Base-by-base conservation (phyloP, 2,329 filamentous ascomycete species). In the Colletotrichum caudatum region DNA sequence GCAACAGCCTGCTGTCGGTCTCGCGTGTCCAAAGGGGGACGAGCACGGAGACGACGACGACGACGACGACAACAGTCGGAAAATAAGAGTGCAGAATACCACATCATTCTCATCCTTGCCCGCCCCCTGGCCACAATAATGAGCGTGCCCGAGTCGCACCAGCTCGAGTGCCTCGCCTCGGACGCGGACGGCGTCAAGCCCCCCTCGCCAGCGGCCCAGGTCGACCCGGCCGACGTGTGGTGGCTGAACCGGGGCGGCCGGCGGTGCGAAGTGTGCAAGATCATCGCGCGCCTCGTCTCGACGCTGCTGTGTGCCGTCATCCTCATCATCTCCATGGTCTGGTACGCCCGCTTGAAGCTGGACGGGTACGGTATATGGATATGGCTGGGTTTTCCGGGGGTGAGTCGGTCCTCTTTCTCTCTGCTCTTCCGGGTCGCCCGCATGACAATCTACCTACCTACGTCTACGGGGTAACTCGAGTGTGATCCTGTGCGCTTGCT, bases 241-340 rank as follows among this genome's bases (percentile, higher is more conserved):
- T 74, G 70, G 69, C 51, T 71, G 35, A 60, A 68, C 51, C 59
- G 68, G 39, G 60, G 67, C 54, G 69, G 58, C 35, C 69, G 62
- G 56, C 39, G 60, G 14, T 78, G 77, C 76, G 72, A 77, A 50
- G 62, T 75, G 53, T 62, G 72, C 65, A 77, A 76, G 67, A 65
- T 78, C 29, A 53, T 77, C 33, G 35, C 76, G 11, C 76, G 77
- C 53, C 37, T 69, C 29, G 12, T 76, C 29, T 64, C 68, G 50
- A 59, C 75, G 37, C 26, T 64, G 7, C 18, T 76, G 11, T 63
- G 73, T 60, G 44, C 74, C 37, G 56, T 64, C 41, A 62, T 75
- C 23, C 35, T 75, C 51, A 53, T 73, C 33, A 54, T 71, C 11
- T 39, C 29, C 23, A 12, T 73, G 14, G 44, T 41, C 12, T 73